These are phyloP conservation scores for Tothia fuscella DNA, from an alignment of 2,329 filamentous ascomycete species.

Conservation along the genomic window DNA sequence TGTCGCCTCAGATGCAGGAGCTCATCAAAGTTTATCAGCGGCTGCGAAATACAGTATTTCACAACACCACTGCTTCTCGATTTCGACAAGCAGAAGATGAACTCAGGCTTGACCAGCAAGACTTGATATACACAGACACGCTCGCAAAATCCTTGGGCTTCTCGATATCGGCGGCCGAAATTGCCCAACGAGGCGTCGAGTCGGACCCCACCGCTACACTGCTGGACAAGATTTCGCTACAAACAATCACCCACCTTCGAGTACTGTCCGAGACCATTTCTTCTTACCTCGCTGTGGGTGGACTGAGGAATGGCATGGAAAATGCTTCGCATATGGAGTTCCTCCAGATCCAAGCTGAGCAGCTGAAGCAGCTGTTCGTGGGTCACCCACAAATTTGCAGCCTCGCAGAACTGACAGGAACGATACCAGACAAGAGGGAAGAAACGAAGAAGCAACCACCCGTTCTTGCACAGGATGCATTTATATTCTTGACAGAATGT, in stretches of 20 bases:
- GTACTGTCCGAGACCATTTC: conserved; percentile 79
- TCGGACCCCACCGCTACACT: conserved; percentile 62
- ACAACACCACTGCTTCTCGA: conserved; percentile 37
- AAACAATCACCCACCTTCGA: conserved; percentile 74
- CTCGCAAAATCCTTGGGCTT: conserved; percentile 60
- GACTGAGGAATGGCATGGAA: conserved; percentile 44
- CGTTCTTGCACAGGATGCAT: conserved; percentile 57
- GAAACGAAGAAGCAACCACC: conserved; percentile 24
- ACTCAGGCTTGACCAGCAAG: too few relatives aligned
- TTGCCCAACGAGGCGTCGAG: conserved; percentile 77
- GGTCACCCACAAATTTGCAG: conserved; percentile 31
- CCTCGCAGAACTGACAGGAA: conserved; percentile 18
- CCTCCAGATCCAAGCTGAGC: conserved; percentile 53
- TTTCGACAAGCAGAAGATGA: conserved; percentile 32
- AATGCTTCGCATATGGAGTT: conserved; percentile 57
- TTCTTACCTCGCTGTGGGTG: conserved; percentile 70
- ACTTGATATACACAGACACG: conserved; percentile 43
- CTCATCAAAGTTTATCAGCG: conserved; percentile 44
- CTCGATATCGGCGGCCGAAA: conserved; percentile 80
- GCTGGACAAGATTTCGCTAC: conserved; percentile 71
- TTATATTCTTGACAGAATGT: conserved; percentile 71
- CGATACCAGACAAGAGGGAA: conserved; percentile 34
- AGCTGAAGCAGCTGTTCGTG: conserved; percentile 66
- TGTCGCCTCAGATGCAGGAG: conserved; percentile 27
- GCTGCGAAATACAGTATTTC: conserved; percentile 41